Evolutionary conservation across 2,329 filamentous ascomycete species (phyloP).

Genomic region (Teratosphaeria epicoccoides): DNA sequence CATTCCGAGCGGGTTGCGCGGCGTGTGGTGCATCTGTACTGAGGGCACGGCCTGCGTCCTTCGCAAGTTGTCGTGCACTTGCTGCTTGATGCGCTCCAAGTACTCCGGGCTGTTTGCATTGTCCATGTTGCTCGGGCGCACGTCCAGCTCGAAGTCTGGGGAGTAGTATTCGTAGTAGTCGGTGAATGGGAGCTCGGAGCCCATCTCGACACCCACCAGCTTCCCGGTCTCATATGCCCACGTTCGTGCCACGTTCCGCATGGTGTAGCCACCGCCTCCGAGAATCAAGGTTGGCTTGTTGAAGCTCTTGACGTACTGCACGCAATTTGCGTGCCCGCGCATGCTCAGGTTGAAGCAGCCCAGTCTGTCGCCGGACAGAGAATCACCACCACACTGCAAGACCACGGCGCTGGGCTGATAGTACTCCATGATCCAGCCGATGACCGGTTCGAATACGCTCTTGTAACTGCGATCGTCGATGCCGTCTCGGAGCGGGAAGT

Average conservation of each 20-base stretch:
- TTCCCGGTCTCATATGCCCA: slow-evolving; percentile 63
- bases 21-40: slow-evolving; percentile 55
- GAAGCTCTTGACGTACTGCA: slow-evolving; percentile 58
- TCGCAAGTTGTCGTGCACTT: slow-evolving; percentile 57
- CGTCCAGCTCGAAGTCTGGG: slow-evolving; percentile 59
- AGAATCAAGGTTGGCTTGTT: slow-evolving; percentile 54
- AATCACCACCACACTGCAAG: slow-evolving; percentile 59
- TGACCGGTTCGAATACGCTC: slow-evolving; percentile 57
- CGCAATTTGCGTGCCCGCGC: slow-evolving; percentile 60
- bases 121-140: slow-evolving; percentile 61
- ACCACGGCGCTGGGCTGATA: slow-evolving; percentile 58
- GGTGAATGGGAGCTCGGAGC: slow-evolving; percentile 78
- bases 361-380: slow-evolving; percentile 54
- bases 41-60: slow-evolving; percentile 51
- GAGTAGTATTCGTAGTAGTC: slow-evolving; percentile 84
- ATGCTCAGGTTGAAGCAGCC: slow-evolving; percentile 63
- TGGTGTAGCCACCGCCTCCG: slow-evolving; percentile 59
- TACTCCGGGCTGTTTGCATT: slow-evolving; percentile 60
- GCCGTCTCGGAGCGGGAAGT: slow-evolving; percentile 58
- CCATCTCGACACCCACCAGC: slow-evolving; percentile 73
- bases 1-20: slow-evolving; percentile 44
- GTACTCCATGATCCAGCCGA: slow-evolving; percentile 58
- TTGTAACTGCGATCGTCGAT: slow-evolving; percentile 60
- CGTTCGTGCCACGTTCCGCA: slow-evolving; percentile 54
- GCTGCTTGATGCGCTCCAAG: slow-evolving; percentile 54